Percentiles rank a stretch among this genome's conserved stretches.
phyloP scores from a whole-genome alignment of 495 filamentous ascomycete species.

The Arthonia radiata region DNA sequence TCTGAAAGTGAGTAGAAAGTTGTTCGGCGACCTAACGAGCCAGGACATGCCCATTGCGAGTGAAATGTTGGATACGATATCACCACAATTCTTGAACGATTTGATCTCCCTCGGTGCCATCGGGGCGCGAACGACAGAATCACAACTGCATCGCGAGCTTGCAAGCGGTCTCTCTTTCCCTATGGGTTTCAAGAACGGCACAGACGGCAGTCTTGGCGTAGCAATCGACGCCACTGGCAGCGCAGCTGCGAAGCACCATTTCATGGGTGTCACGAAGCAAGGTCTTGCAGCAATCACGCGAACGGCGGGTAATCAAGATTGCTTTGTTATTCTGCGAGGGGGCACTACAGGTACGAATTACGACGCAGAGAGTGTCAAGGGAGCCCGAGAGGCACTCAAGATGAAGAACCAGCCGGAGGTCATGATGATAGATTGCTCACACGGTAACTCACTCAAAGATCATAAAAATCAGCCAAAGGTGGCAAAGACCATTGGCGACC shows the following conservation, averaged over 20 bases:
- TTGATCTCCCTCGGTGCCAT: slow-evolving; percentile 89
- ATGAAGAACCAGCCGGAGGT: slow-evolving; percentile 73
- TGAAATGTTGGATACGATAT: slow-evolving; percentile 97
- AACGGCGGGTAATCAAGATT: slow-evolving; percentile 81
- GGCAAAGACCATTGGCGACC: slow-evolving; percentile 54
- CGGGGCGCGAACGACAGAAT: slow-evolving; percentile 91
- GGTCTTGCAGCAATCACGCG: slow-evolving; percentile 85
- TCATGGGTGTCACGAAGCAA: slow-evolving; percentile 98
- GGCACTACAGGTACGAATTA: slow-evolving; percentile 90
- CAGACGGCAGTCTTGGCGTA: slow-evolving; percentile 81
- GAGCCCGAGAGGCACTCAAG: slow-evolving; percentile 50
- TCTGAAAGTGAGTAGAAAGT: slow-evolving; percentile 58
- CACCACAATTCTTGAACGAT: slow-evolving; percentile 87
- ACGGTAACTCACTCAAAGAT: slow-evolving; percentile 51
- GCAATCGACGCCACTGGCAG: slow-evolving; percentile 91
- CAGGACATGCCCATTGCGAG: slow-evolving; percentile 78
- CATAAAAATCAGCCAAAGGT: slow-evolving; percentile 80
- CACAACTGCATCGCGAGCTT: slow-evolving; percentile 81
- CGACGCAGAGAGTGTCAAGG: slow-evolving; percentile 55
- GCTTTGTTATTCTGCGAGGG: slow-evolving; percentile 86
- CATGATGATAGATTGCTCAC: slow-evolving; percentile 96
- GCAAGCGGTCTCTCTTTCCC: slow-evolving; percentile 95
- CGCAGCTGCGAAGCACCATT: slow-evolving; percentile 77
- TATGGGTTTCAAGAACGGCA: slow-evolving; percentile 98
- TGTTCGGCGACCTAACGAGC: slow-evolving; percentile 74